Evolutionary conservation across 495 filamentous ascomycete species (phyloP), one percentile per base, ranked within the genome.

Genomic region (Hyaloscypha variabilis): DNA sequence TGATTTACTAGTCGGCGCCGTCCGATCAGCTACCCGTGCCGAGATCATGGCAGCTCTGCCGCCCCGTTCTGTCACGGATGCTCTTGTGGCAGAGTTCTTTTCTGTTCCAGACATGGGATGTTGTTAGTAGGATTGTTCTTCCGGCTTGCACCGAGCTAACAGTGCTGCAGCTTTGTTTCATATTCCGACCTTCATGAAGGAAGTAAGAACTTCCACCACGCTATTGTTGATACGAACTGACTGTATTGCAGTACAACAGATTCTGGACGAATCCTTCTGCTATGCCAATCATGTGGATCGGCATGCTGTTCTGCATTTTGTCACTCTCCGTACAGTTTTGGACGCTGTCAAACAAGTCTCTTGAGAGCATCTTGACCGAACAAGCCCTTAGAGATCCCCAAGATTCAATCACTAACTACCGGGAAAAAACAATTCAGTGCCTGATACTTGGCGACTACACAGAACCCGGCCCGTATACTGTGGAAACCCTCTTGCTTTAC

Each of bases 401-500:
- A 10, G 71, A 34, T 21, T 21, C 28, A 14, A 55, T 65, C 19
- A 34, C 52, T 0, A 57, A 62, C 26, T 64, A 28, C 25, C 58
- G 69, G 4, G 30, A 59, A 36, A 62, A 63, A 50, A 50, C 63
- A 14, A 74, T 73, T 8, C 77, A 78, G 60, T 83, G 76, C 58
- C 77, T 83, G 17, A 73, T 79, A 3, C 72, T 68, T 39, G 75
- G 77, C n/a, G 77, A 78, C 58, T 85, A 83, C 68, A 76, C 77
- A 6, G 77, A 77, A n/a, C 77, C 81, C 0, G 71, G 70, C 11
- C 69, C 71, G 6, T 75, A 77, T 65, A 77, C 77, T 6, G 66
- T 87, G 6, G 81, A 84, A 49, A 75, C 83, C 0, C 69, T 86
- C 30, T 51, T 83, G 11, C 66, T 85, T 11, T 84, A 83, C 66